Conservation (phyloP, 129 eudicot genomes). For the Centrapalus pauciflorus region DNA sequence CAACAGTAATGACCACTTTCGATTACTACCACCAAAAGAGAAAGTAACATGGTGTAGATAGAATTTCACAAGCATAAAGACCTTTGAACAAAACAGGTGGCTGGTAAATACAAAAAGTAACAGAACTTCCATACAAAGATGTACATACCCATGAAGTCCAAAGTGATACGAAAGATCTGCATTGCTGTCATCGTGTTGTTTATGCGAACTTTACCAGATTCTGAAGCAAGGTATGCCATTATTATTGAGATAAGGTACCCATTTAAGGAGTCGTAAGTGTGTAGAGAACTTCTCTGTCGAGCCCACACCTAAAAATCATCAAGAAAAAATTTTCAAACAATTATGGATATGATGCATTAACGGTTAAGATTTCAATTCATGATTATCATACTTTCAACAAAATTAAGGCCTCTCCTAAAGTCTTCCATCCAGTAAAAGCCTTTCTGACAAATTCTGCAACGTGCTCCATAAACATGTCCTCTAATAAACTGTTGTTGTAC, state of each 20-base stretch:
- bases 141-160: constrained; percentile 80
- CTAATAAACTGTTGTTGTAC: constrained; percentile 81
- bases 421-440: constrained; percentile 62
- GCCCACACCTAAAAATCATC: constrained; percentile 84
- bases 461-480: constrained; percentile 84
- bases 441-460: constrained; percentile 54
- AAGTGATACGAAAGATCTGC: constrained; percentile 74
- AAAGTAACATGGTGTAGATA: neutral
- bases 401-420: constrained; percentile 66
- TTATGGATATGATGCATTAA: neutral
- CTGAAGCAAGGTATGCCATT: constrained; percentile 71
- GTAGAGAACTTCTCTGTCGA: constrained; percentile 70
- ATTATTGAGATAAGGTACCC: constrained; percentile 68
- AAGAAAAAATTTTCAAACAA: neutral
- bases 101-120: neutral
- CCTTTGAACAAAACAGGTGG: neutral
- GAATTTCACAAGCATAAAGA: neutral
- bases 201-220: constrained; percentile 49
- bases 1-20: neutral
- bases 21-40: neutral
- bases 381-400: constrained; percentile 61
- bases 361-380: neutral
- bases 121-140: neutral
- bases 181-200: constrained; percentile 58
- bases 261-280: constrained; percentile 75